phyloP scores from a whole-genome alignment of 2,329 filamentous ascomycete species.

The Alternaria sp. region DNA sequence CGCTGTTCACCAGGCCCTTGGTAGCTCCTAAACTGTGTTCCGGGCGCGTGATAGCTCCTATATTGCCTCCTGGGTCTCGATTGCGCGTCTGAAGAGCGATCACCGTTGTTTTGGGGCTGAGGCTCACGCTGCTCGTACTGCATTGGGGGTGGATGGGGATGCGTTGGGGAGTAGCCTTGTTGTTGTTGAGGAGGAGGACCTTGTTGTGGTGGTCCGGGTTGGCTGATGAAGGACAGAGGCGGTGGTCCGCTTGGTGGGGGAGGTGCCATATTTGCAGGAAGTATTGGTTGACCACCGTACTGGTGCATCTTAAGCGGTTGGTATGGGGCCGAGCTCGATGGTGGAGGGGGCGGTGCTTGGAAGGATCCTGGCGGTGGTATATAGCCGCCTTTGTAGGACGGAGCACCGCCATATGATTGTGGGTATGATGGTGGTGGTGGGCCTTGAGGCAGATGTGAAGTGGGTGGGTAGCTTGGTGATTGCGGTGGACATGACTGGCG shows the following conservation, averaged over 20 bases:
- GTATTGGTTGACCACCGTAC: constrained; percentile 53
- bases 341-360: constrained; percentile 44
- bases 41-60: constrained; percentile 45
- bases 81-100: constrained; percentile 32
- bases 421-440: constrained; percentile 60
- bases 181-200: constrained; percentile 12
- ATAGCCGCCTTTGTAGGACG: constrained; percentile 42
- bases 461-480: constrained; percentile 33
- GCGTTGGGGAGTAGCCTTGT: constrained; percentile 33
- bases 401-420: constrained; percentile 30
- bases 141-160: constrained; percentile 26
- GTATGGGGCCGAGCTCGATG: constrained; percentile 34
- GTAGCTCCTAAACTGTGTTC: constrained; percentile 47
- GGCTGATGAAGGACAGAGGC: constrained; percentile 9
- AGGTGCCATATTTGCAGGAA: constrained; percentile 51
- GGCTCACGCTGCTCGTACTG: constrained; percentile 36
- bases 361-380: constrained; percentile 47
- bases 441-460: constrained; percentile 29
- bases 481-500: constrained; percentile 36
- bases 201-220: constrained; percentile 2
- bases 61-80: constrained; percentile 43
- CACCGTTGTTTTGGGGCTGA: constrained; percentile 19
- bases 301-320: constrained; percentile 51
- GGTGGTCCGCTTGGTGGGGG: constrained; percentile 26
- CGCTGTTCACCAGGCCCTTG: constrained; percentile 41